These are phyloP conservation scores for Globisporangium okanoganense DNA, from an alignment of 352 stramenopile genomes.

Conservation along the genomic window DNA sequence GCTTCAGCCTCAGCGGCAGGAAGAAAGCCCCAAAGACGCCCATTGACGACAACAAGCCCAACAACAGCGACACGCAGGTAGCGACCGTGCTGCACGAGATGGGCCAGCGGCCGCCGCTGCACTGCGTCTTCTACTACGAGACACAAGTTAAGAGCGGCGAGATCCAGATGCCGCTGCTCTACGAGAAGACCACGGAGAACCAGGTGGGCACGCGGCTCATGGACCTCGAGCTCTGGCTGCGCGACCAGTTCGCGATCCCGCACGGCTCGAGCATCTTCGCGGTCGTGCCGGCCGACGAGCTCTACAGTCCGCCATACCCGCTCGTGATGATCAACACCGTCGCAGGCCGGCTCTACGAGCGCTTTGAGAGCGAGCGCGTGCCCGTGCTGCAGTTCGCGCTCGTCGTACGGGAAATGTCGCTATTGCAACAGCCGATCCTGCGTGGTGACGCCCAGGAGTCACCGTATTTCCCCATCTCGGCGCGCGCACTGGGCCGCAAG, in stretches of 20 bases:
- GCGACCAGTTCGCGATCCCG: conserved; percentile 53
- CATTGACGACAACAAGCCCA: background rate
- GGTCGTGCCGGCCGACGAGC: conserved; percentile 64
- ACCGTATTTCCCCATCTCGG: conserved; percentile 67
- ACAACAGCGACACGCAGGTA: background rate
- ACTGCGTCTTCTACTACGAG: conserved; percentile 77
- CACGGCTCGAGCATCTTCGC: conserved; percentile 65
- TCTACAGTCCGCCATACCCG: conserved; percentile 74
- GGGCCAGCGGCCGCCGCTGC: conserved; percentile 38
- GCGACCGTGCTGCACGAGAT: conserved; percentile 22
- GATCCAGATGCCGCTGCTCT: conserved; percentile 66
- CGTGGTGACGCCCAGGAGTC: conserved; percentile 44
- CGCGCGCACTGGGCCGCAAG: conserved; percentile 22
- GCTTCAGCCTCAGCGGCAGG: background rate
- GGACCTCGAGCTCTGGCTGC: conserved; percentile 74
- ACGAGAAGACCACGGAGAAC: conserved; percentile 29
- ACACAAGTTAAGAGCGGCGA: conserved; percentile 35
- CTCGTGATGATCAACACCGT: conserved; percentile 82
- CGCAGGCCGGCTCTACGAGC: conserved; percentile 34
- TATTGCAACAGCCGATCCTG: conserved; percentile 51
- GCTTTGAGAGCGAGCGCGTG: conserved; percentile 32
- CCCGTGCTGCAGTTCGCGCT: conserved; percentile 65
- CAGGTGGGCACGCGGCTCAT: conserved; percentile 49
- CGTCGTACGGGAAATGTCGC: conserved; percentile 56
- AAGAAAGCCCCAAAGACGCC: background rate